phyloP scores from a whole-genome alignment of 495 filamentous ascomycete genomes.

The Friedmanniomyces simplex region DNA sequence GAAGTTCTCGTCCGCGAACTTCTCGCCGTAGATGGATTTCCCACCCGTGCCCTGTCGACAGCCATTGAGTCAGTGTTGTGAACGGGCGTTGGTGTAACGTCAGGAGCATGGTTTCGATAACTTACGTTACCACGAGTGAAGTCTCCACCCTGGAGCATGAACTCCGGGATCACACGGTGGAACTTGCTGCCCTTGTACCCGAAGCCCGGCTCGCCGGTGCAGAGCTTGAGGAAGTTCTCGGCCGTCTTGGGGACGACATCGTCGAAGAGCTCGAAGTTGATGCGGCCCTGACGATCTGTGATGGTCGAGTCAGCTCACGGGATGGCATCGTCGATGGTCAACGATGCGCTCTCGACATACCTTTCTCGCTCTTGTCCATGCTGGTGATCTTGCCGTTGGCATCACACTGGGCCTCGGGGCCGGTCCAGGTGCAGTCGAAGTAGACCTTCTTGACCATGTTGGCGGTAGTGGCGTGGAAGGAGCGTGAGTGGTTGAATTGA shows the following conservation, averaged over 20 bases:
- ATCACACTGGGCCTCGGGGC: slow-evolving; percentile 47
- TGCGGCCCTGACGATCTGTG: slow-evolving; percentile 63
- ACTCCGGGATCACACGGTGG: slow-evolving; percentile 39
- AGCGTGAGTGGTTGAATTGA: slow-evolving; percentile 28
- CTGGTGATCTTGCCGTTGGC: slow-evolving; percentile 42
- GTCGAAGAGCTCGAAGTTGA: slow-evolving; percentile 87
- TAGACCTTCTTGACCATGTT: slow-evolving; percentile 57
- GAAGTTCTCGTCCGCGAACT: slow-evolving; percentile 79
- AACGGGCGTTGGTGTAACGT: too few species aligned
- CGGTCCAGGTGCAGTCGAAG: slow-evolving; percentile 60
- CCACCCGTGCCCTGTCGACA: slow-evolving; percentile 60
- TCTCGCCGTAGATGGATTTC: slow-evolving; percentile 81
- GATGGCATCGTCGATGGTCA: not conserved
- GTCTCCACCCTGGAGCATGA: slow-evolving; percentile 46
- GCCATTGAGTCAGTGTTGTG: not conserved
- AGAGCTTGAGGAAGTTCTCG: slow-evolving; percentile 90
- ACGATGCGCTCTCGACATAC: slow-evolving; percentile 39
- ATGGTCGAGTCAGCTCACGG: not conserved
- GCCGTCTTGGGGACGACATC: slow-evolving; percentile 79
- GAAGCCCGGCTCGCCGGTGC: slow-evolving; percentile 83
- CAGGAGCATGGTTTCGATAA: not conserved
- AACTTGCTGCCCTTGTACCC: slow-evolving; percentile 38
- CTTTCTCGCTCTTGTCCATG: slow-evolving; percentile 37
- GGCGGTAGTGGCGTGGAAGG: slow-evolving; percentile 52
- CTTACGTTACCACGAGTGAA: slow-evolving; percentile 42